These are phyloP conservation scores for Plasmodium cynomolgi DNA, from an alignment of 169 alveolate genomes.

Conservation along the genomic window DNA sequence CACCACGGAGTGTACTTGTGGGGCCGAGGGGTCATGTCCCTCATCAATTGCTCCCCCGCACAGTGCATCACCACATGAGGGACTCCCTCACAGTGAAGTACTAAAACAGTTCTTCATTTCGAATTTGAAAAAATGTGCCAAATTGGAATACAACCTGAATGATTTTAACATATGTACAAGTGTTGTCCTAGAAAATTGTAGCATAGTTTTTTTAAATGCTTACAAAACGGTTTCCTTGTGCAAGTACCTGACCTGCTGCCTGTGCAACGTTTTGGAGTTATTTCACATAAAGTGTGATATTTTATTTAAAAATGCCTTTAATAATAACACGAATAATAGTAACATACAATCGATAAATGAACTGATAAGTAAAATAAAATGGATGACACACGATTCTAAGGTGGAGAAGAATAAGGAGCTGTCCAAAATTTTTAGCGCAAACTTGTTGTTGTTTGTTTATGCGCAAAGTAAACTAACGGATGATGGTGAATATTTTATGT, in stretches of 20 bases:
- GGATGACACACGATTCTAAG: slow-evolving; percentile 75
- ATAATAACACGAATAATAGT: slow-evolving; percentile 61
- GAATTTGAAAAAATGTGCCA: slow-evolving; percentile 50
- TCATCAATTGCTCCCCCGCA: not conserved
- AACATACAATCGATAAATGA: slow-evolving; percentile 52
- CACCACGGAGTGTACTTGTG: not conserved
- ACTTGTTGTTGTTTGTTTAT: slow-evolving; percentile 37
- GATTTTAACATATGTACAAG: slow-evolving; percentile 22
- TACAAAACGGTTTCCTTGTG: slow-evolving; percentile 31
- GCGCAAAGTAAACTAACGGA: slow-evolving; percentile 68
- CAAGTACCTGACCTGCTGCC: slow-evolving; percentile 64
- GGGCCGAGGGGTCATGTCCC: not conserved
- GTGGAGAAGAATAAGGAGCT: slow-evolving; percentile 42
- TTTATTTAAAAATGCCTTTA: slow-evolving; percentile 56
- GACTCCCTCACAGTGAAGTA: slow-evolving; percentile 6
- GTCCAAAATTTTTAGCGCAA: slow-evolving; percentile 34
- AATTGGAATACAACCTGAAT: slow-evolving; percentile 40
- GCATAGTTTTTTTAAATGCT: slow-evolving; percentile 41
- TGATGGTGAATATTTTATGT: slow-evolving; percentile 59
- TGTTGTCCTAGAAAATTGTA: slow-evolving; percentile 41
- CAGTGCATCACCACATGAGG: not conserved
- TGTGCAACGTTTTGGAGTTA: slow-evolving; percentile 41
- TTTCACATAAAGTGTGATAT: slow-evolving; percentile 55
- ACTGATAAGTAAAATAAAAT: slow-evolving; percentile 41
- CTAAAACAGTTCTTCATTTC: slow-evolving; percentile 39